Conservation (phyloP, 495 filamentous ascomycete genomes). For the Podospora sp. region DNA sequence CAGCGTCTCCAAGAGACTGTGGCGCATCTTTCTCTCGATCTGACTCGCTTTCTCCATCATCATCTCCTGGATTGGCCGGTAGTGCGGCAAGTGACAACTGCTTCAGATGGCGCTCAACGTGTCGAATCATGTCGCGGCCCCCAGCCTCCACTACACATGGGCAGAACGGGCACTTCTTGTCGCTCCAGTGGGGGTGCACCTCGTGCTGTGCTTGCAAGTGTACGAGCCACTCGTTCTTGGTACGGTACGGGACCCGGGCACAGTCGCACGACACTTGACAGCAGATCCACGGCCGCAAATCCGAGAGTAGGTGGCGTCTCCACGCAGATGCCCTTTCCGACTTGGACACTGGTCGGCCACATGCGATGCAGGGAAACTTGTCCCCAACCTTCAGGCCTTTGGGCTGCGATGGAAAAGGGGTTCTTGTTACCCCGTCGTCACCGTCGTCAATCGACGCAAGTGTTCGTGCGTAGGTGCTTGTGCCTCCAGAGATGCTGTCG, state of each 20-base stretch:
- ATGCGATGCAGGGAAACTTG: slow-evolving; percentile 14
- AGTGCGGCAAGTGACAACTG: slow-evolving; percentile 11
- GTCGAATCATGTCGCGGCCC: slow-evolving; percentile 11
- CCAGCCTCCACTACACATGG: background rate
- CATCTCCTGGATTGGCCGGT: slow-evolving; percentile 1
- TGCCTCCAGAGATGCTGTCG: background rate
- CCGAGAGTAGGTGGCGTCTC: slow-evolving; percentile 14
- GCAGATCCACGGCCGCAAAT: slow-evolving; percentile 10
- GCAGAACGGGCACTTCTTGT: slow-evolving; percentile 16
- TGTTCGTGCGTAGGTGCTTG: slow-evolving; percentile 12
- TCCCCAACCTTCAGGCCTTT: background rate
- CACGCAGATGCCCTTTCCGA: slow-evolving; percentile 1
- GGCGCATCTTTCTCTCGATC: background rate
- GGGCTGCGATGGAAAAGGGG: slow-evolving; percentile 13
- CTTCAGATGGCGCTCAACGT: slow-evolving; percentile 11
- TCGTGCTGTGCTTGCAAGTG: slow-evolving; percentile 17
- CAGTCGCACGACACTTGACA: slow-evolving; percentile 16
- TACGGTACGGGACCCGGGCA: slow-evolving; percentile 1
- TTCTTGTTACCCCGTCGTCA: slow-evolving; percentile 8
- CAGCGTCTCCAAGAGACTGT: background rate
- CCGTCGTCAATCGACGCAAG: slow-evolving; percentile 9
- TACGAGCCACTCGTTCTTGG: slow-evolving; percentile 6
- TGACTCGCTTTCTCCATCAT: slow-evolving; percentile 1
- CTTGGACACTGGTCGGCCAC: slow-evolving; percentile 2
- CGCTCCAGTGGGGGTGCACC: slow-evolving; percentile 13